Percentiles rank a stretch among this genome's conserved stretches.
phyloP scores from a whole-genome alignment of 192 early-diverging fungal species.

The Phycomyces blakesleeanus region DNA sequence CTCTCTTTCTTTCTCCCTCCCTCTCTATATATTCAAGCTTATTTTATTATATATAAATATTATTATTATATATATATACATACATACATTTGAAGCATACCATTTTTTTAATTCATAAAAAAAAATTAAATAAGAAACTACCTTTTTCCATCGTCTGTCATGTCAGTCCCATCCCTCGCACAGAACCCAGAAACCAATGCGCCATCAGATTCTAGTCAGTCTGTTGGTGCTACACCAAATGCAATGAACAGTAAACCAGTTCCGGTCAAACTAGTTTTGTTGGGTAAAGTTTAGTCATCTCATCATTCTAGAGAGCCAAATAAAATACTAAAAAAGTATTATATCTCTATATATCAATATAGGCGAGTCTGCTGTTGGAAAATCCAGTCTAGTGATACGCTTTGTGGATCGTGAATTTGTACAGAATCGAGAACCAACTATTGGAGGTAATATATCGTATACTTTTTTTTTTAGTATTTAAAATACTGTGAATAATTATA shows the following conservation, averaged over 20 bases:
- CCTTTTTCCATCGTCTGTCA: too few species aligned
- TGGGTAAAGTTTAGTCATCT: constrained; percentile 43
- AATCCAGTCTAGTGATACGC: constrained; percentile 86
- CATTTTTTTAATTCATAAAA: too few species aligned
- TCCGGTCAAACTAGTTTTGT: constrained; percentile 92
- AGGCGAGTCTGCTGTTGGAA: constrained; percentile 90
- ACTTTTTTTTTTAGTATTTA: too few species aligned
- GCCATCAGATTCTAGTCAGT: not conserved
- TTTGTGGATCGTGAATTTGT: constrained; percentile 93
- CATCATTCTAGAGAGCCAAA: not conserved
- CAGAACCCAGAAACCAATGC: not conserved
- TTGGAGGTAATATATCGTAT: constrained; percentile 84
- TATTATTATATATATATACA: too few species aligned
- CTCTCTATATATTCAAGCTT: too few species aligned
- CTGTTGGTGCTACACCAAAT: not conserved
- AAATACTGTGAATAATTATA: too few species aligned
- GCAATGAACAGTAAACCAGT: constrained; percentile 58
- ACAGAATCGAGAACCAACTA: constrained; percentile 95
- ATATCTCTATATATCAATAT: too few species aligned
- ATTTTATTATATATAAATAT: too few species aligned
- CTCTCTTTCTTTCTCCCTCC: not conserved
- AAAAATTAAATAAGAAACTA: too few species aligned
- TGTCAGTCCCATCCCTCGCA: not conserved
- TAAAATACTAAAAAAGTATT: too few species aligned
- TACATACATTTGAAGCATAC: too few species aligned